phyloP scores from a whole-genome alignment of 768 basidiomycete genomes.

The Tephrocybe sp. region DNA sequence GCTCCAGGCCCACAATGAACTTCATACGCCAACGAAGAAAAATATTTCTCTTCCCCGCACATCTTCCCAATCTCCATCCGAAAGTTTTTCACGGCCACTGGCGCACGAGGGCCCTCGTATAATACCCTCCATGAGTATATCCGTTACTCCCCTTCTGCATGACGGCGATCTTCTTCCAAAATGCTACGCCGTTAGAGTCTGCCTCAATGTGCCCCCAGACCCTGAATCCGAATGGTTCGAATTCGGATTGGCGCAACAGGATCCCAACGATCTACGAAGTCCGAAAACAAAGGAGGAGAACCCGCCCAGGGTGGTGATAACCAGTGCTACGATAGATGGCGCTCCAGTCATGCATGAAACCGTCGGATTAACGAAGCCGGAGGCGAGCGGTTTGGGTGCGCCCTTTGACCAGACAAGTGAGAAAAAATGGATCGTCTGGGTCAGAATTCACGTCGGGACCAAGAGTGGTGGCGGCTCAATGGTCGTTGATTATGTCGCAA shows the following conservation, averaged over 20 bases:
- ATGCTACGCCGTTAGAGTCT: constrained; percentile 59
- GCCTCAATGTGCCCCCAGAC: constrained; percentile 53
- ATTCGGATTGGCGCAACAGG: constrained; percentile 62
- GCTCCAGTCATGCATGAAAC: constrained; percentile 61
- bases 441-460: constrained; percentile 55
- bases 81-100: constrained; percentile 26
- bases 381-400: constrained; percentile 31
- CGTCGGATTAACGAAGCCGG: constrained; percentile 37
- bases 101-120: constrained; percentile 55
- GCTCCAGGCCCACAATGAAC: constrained; percentile 22
- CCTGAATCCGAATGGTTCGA: constrained; percentile 72
- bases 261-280: constrained; percentile 16
- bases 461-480: constrained; percentile 47
- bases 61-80: constrained; percentile 24
- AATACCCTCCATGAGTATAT: constrained; percentile 56
- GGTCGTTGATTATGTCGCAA: constrained; percentile 69
- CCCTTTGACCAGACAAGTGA: constrained; percentile 52
- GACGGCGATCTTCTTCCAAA: constrained; percentile 29
- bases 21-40: constrained; percentile 36
- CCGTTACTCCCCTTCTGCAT: constrained; percentile 49
- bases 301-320: constrained; percentile 49
- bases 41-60: constrained; percentile 25
- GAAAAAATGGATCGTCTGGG: constrained; percentile 65
- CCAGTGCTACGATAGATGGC: constrained; percentile 62
- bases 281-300: constrained; percentile 14